These are phyloP conservation scores for Candida boidinii DNA, from an alignment of 805 yeast genomes.

Conservation along the genomic window DNA sequence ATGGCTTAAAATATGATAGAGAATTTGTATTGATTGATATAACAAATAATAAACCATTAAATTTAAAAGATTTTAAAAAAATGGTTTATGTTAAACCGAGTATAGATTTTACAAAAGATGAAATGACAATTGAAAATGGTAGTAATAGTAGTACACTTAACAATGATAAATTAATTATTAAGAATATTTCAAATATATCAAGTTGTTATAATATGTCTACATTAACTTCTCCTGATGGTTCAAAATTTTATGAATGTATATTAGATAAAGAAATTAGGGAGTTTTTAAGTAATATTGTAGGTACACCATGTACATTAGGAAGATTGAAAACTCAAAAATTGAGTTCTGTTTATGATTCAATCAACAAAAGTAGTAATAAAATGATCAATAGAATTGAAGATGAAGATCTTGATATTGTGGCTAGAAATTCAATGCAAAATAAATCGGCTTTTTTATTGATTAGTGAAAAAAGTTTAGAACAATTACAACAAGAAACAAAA, in stretches of 20 bases:
- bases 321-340: conserved; percentile 7
- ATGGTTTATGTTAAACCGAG: conserved; percentile 29
- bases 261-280: conserved; percentile 12
- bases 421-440: conserved; percentile 16
- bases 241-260: conserved; percentile 6
- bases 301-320: conserved; percentile 28
- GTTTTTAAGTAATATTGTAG: conserved; percentile 23
- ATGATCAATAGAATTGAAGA: conserved; percentile 6
- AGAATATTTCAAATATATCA: neutral
- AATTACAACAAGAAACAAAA: too few relatives aligned
- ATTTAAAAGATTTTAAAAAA: conserved; percentile 23
- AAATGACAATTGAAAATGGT: conserved; percentile 8
- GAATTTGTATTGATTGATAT: conserved; percentile 27
- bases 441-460: conserved; percentile 31
- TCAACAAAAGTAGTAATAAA: too few relatives aligned
- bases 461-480: conserved; percentile 21
- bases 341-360: conserved; percentile 1
- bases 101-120: conserved; percentile 9
- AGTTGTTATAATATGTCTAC: neutral
- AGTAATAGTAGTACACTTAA: conserved; percentile 1
- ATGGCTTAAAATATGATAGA: conserved; percentile 33
- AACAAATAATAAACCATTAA: conserved; percentile 17
- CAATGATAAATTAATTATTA: conserved; percentile 1
- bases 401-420: too few relatives aligned
- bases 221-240: neutral